Evolutionary conservation across 345 rosid genomes (phyloP).

Genomic region (Pseudoturritis turrita): DNA sequence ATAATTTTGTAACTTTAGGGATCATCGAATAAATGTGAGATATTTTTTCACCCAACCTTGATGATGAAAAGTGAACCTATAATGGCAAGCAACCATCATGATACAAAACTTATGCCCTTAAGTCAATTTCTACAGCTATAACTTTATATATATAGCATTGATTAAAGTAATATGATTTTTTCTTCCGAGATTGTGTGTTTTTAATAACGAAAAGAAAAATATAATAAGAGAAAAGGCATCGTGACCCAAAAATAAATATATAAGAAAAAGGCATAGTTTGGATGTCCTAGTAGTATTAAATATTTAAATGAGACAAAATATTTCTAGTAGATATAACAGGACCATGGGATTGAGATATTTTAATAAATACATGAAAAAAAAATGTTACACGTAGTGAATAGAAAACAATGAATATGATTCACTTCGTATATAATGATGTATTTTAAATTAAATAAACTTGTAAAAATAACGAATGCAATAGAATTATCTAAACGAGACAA

Average conservation of each 20-base stretch:
- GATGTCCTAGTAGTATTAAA: constrained; percentile 12
- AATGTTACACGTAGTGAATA: background rate
- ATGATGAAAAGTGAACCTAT: constrained; percentile 35
- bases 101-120: constrained; percentile 21
- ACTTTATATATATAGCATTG: constrained; percentile 8
- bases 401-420: background rate
- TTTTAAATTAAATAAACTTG: background rate
- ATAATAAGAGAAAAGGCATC: constrained; percentile 1
- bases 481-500: background rate
- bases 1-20: background rate
- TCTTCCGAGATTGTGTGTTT: background rate
- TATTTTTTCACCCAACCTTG: constrained; percentile 18
- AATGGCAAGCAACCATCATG: constrained; percentile 36
- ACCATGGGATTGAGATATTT: constrained; percentile 7
- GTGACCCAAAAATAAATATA: background rate
- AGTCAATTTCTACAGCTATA: constrained; percentile 34
- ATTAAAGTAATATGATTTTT: background rate
- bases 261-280: constrained; percentile 23
- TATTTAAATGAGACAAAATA: background rate
- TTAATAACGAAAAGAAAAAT: background rate
- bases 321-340: background rate
- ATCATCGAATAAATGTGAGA: constrained; percentile 1
- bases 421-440: background rate
- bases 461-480: background rate
- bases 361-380: background rate